These are phyloP conservation scores for Begonia fuchsioides DNA, from an alignment of 306 rosid genomes.

Conservation along the genomic window DNA sequence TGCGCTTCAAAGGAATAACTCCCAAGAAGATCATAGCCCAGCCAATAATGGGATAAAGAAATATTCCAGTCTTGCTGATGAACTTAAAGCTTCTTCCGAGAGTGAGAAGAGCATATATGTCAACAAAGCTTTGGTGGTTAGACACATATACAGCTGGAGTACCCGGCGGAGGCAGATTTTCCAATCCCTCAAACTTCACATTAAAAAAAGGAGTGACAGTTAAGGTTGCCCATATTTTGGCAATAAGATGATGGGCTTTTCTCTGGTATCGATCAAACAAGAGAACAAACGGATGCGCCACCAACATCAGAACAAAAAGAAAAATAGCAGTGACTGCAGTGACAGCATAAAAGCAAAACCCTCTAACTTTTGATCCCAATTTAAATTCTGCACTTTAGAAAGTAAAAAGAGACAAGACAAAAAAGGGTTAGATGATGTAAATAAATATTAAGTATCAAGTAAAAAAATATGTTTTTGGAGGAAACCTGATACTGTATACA, in stretches of 20 bases:
- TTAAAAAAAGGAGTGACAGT: slow-evolving; percentile 53
- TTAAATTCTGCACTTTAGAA: slow-evolving; percentile 36
- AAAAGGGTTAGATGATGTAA: slow-evolving; percentile 4
- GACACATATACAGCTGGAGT: slow-evolving; percentile 88
- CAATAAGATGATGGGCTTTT: slow-evolving; percentile 50
- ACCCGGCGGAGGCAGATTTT: slow-evolving; percentile 66
- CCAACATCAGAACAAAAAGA: slow-evolving; percentile 53
- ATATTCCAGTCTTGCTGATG: slow-evolving; percentile 94
- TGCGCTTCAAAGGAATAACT: slow-evolving; percentile 72
- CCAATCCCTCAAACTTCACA: slow-evolving; percentile 61
- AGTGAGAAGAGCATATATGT: slow-evolving; percentile 75
- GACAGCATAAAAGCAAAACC: slow-evolving; percentile 49
- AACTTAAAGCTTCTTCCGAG: slow-evolving; percentile 80
- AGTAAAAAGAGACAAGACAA: not conserved
- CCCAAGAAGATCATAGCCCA: slow-evolving; percentile 97
- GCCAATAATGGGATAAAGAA: slow-evolving; percentile 75
- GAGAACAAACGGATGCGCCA: slow-evolving; percentile 63
- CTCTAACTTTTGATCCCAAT: slow-evolving; percentile 56
- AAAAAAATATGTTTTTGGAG: slow-evolving; percentile 7
- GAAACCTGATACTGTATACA: slow-evolving; percentile 43
- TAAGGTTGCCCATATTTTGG: slow-evolving; percentile 66
- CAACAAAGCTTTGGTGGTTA: slow-evolving; percentile 93
- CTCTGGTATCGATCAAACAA: slow-evolving; percentile 53
- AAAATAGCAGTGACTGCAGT: slow-evolving; percentile 45
- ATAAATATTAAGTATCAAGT: not conserved